Base-by-base conservation (phyloP, 2,329 filamentous ascomycete genomes). In the Aspergillus aculeatus region DNA sequence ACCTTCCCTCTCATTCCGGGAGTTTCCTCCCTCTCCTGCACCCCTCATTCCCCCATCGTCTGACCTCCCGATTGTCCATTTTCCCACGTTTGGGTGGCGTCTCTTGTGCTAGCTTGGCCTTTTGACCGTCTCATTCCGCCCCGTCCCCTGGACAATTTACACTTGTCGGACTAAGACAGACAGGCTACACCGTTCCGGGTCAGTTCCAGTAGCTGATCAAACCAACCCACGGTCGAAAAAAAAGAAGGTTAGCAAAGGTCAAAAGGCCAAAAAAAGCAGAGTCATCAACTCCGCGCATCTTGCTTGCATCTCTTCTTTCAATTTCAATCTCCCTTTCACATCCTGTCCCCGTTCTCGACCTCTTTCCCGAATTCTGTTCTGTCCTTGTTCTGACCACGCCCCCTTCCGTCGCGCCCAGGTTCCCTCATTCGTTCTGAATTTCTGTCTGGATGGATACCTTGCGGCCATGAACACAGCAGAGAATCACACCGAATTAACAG, bases 391-490 rank as follows among this genome's bases (percentile, higher is more conserved):
- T 51, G 23, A 29, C 16, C 35, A 51, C 50, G 16, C 51, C 41
- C 59, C 58, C 44, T 62, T 49, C 58, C 57, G 52, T 51, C 55
- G 35, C 52, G 38, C 38, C 38, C 16, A 44, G n/a, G 50, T 55
- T 50, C 26, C 24, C 56, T 47, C 48, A 16, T 11, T 21, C 48
- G 19, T 26, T 35, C 31, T 6, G 41, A 50, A 38, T 47, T 41
- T 59, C 55, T 56, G 58, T 54, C 61, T 71, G 67, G 52, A 72
- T 73, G 71, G 72, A 68, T 66, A 67, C 58, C 59, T 61, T 64
- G 65, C 64, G 70, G 68, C 68, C 60, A 76, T 76, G 73, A 75
- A 66, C 67, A 70, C 71, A 57, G 69, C 66, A 54, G 71, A 71
- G 61, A 69, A 65, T 41, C 63, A 68, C 47, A 62, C 63, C 57